Evolutionary conservation across 2,329 filamentous ascomycete genomes (phyloP), one percentile per base, ranked within the genome.

Genomic region (Clathrospora elynae): DNA sequence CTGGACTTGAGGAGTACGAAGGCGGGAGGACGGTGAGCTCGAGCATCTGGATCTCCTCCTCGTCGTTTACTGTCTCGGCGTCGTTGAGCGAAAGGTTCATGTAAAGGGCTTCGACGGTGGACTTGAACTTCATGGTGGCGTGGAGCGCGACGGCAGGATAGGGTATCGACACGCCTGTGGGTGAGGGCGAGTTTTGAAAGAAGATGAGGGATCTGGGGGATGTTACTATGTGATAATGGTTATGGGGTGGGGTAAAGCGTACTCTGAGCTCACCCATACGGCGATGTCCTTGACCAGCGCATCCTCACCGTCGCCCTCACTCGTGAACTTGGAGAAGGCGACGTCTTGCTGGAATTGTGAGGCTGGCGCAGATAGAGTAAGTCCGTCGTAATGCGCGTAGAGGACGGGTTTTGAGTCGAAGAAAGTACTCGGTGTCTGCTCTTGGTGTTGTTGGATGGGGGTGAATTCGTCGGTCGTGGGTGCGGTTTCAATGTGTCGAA

Each of bases 101-200:
- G 49, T 64, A 67, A 11, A 71, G 62, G 3, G 64, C 66, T 39
- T 67, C 61, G 40, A 62, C 24, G 6, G 53, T 53, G 16, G 58
- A 56, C 33, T 66, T 59, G 59, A 80, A 74, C 42, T 82, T 80
- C 69, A 88, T 85, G 57, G 87, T 81, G 0, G 86, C 88, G 65
- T 90, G 87, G 11, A 91, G 83, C 14, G 84, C 84, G 64, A 92
- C 87, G 48, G 81, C 75, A 3, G 84, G 86, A 68, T 90, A 92
- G 0, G 86, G 82, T 53, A 91, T 86, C 26, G 82, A 78, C 30
- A 89, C 71, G 50, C 87, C 88, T 12, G 73, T 77, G 23, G 76
- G 73, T 9, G 75, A 78, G 3, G 77, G 67, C 9, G 73, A 33
- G 12, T 36, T 68, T 53, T 84, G 85, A 73, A 83, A 90, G 47